Evolutionary conservation across 2,329 filamentous ascomycete genomes (phyloP).

Genomic region (Fusarium marasasianum): DNA sequence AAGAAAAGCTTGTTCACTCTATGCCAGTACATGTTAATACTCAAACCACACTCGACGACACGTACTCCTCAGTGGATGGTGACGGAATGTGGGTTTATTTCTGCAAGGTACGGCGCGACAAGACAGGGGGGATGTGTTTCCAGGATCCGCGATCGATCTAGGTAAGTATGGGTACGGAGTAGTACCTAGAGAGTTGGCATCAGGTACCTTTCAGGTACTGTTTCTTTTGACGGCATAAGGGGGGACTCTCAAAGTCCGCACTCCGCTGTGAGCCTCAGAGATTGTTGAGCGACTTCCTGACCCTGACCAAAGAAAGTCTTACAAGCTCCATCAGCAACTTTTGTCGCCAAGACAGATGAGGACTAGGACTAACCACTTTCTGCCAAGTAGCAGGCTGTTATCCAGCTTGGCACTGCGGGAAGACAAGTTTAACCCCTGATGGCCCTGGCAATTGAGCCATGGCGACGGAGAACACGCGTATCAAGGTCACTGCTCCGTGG

Average conservation of each 20-base stretch:
- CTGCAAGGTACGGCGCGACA: conserved; percentile 33
- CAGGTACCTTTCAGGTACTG: conserved; percentile 16
- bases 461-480: conserved; percentile 23
- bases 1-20: conserved; percentile 18
- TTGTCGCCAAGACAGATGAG: conserved; percentile 7
- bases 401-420: conserved; percentile 27
- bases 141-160: conserved; percentile 37
- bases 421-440: conserved; percentile 29
- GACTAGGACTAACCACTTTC: conserved; percentile 12
- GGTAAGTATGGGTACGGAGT: not conserved
- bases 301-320: not conserved
- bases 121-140: conserved; percentile 14
- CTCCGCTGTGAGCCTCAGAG: not conserved
- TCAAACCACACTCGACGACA: conserved; percentile 12
- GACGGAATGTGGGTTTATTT: conserved; percentile 30
- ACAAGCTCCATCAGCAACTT: conserved; percentile 9
- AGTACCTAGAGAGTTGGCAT: not conserved
- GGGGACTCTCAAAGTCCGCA: not conserved
- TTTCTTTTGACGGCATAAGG: not conserved
- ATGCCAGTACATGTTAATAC: conserved; percentile 5
- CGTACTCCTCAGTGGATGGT: conserved; percentile 17
- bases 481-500: conserved; percentile 5
- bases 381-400: conserved; percentile 20
- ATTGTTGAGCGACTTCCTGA: conserved; percentile 2
- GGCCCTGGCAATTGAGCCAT: conserved; percentile 23